Evolutionary conservation across 2,329 filamentous ascomycete species (phyloP), one percentile per base, ranked within the genome.

Genomic region (Boeremia lycopersici): DNA sequence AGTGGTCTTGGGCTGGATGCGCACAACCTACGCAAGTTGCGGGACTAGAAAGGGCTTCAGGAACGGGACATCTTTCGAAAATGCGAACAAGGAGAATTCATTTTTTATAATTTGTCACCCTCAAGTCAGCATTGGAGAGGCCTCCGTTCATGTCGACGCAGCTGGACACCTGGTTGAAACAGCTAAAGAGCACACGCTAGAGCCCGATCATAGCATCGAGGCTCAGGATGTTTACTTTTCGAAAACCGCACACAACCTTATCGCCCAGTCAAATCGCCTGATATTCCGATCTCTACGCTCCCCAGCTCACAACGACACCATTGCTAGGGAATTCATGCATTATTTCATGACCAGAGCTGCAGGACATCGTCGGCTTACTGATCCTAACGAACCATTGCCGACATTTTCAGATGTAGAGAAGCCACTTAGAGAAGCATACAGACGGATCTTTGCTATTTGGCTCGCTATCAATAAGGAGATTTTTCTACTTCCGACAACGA

Each of bases 291-390:
- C 33, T 8, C 15, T 19, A 11, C 3, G 9, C 6, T 12, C 46
- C 1, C 59, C 28, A 4, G 83, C 78, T 77, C 82, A 84, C 58
- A 82, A 81, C 50, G 76, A 81, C 39, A 76, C 74, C 0, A 63
- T 76, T 1, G 67, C 79, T 0, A 64, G 63, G 0, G 79, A 82
- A 38, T 84, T 77, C 73, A 64, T 79, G 29, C 80, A 78, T 41
- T 77, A 82, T 25, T 70, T 84, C 11, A 56, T 83, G 0, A 65
- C 67, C 2, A 29, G 71, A 0, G 33, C 52, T 6, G 31, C 30
- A 6, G 30, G 30, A 34, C 31, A n/a, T n/a, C n/a, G n/a, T n/a
- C 31, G 15, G 5, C 31, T 15, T 3, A 33, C 30, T 13, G 30
- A 33, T 13, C 30, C 30, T 4, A 33, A 9, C 6, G 10, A 33